A percentile compares a stretch with the other conserved stretches of the same genome.
These are phyloP conservation scores for Nicotiana knightiana DNA, from an alignment of 257 asterid genomes.

Conservation along the genomic window DNA sequence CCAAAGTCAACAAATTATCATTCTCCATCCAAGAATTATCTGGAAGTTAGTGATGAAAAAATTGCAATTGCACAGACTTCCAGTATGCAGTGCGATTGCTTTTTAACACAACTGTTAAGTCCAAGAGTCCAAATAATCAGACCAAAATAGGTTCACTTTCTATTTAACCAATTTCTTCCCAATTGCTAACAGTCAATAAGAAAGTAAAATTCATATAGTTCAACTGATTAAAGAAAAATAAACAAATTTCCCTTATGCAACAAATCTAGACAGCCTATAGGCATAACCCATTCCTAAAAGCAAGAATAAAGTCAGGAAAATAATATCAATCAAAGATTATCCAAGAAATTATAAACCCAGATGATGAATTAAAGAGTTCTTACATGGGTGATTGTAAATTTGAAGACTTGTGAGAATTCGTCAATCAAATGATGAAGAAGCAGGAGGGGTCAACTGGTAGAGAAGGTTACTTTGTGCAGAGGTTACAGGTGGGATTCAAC, in stretches of 20 bases:
- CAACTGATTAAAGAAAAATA: neutral
- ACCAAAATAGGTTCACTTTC: neutral
- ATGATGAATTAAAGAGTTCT: neutral
- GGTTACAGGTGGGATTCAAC: neutral
- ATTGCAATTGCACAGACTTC: neutral
- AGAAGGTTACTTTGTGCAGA: conserved; percentile 4
- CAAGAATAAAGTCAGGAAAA: too few species aligned
- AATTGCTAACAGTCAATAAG: neutral
- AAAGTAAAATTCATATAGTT: neutral
- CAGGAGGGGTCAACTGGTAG: conserved; percentile 14
- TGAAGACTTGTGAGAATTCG: neutral
- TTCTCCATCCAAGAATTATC: neutral
- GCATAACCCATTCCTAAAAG: too few species aligned
- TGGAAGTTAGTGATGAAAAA: neutral
- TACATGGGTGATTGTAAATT: neutral
- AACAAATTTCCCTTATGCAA: neutral
- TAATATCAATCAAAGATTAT: too few species aligned
- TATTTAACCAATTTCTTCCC: neutral
- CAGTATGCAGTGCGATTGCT: neutral
- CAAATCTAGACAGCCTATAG: neutral
- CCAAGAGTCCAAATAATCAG: neutral
- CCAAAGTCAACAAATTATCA: neutral
- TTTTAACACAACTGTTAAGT: too few species aligned
- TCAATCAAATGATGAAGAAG: neutral
- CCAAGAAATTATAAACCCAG: neutral